These are phyloP conservation scores for Sextonia rubra DNA, from an alignment of 164 flowering plant species.

Conservation along the genomic window DNA sequence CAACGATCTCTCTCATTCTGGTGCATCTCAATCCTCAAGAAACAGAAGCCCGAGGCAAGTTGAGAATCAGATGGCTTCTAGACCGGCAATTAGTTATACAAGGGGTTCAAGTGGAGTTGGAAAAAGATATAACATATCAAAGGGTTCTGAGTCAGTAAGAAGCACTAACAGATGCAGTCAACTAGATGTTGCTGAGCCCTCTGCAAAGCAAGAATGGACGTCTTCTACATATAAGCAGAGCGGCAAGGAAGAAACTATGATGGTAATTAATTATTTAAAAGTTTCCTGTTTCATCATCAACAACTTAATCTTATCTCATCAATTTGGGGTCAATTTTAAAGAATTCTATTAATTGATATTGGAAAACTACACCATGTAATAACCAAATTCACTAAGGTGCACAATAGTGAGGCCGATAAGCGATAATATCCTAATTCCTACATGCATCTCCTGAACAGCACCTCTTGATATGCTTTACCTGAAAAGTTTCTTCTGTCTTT, in stretches of 20 bases:
- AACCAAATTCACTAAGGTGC: too few species aligned
- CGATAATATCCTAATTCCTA: too few species aligned
- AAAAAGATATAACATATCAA: constrained; percentile 32
- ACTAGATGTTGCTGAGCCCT: constrained; percentile 35
- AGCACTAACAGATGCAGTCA: constrained; percentile 31
- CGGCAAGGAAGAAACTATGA: constrained; percentile 31
- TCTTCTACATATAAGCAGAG: constrained; percentile 42
- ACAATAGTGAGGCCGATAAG: too few species aligned
- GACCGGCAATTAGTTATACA: constrained; percentile 14
- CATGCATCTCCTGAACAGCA: too few species aligned
- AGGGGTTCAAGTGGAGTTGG: constrained; percentile 29
- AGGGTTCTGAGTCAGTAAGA: constrained; percentile 36
- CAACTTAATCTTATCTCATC: too few species aligned
- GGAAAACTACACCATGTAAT: too few species aligned
- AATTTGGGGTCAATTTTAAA: not conserved
- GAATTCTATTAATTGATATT: too few species aligned
- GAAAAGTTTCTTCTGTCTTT: too few species aligned
- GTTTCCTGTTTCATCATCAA: not conserved
- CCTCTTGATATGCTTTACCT: too few species aligned
- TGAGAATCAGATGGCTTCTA: constrained; percentile 19
- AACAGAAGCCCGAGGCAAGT: constrained; percentile 13
- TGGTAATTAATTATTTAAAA: constrained; percentile 23
- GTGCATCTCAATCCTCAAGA: constrained; percentile 20
- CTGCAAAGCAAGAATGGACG: constrained; percentile 38
- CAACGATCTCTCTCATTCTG: constrained; percentile 26